phyloP scores from a whole-genome alignment of 2,329 filamentous ascomycete species.

The Arthrobotrys musiformis region DNA sequence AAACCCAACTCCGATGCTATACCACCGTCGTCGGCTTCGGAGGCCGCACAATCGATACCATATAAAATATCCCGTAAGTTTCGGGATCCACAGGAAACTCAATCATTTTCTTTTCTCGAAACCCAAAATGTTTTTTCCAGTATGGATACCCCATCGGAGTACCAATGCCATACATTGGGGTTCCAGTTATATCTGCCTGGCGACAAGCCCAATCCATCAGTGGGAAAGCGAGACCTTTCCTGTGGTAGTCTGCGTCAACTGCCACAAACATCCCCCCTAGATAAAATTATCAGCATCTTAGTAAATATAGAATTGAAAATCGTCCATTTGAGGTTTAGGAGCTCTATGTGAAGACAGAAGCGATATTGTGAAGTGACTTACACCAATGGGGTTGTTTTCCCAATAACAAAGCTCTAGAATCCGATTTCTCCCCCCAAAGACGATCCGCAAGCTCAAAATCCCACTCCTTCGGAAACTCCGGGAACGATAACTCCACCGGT shows the following conservation, averaged over 20 bases:
- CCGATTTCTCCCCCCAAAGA: constrained; percentile 12
- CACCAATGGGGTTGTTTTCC: constrained; percentile 20
- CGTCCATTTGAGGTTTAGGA: too few species aligned
- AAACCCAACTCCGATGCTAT: not conserved
- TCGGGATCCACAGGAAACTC: not conserved
- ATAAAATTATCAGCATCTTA: too few species aligned
- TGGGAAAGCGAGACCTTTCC: constrained; percentile 4
- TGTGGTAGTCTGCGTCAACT: constrained; percentile 5
- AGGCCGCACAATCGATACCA: constrained; percentile 15
- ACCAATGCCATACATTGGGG: not conserved
- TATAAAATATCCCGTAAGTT: constrained; percentile 5
- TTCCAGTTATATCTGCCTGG: constrained; percentile 19
- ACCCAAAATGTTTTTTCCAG: constrained; percentile 9
- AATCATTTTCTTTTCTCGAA: not conserved
- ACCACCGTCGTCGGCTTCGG: not conserved
- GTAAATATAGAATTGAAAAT: too few species aligned
- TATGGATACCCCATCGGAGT: not conserved
- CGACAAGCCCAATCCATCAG: constrained; percentile 26
- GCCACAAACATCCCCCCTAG: constrained; percentile 11
- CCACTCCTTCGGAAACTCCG: constrained; percentile 18
- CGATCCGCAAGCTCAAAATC: constrained; percentile 3
- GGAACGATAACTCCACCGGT: not conserved
- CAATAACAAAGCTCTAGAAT: not conserved
- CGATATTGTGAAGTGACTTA: not conserved
- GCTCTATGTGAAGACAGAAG: too few species aligned